Percentiles rank a stretch among this genome's conserved stretches.
Evolutionary conservation across 2,329 filamentous ascomycete species (phyloP).

Genomic region (Trichoderma atroviride): DNA sequence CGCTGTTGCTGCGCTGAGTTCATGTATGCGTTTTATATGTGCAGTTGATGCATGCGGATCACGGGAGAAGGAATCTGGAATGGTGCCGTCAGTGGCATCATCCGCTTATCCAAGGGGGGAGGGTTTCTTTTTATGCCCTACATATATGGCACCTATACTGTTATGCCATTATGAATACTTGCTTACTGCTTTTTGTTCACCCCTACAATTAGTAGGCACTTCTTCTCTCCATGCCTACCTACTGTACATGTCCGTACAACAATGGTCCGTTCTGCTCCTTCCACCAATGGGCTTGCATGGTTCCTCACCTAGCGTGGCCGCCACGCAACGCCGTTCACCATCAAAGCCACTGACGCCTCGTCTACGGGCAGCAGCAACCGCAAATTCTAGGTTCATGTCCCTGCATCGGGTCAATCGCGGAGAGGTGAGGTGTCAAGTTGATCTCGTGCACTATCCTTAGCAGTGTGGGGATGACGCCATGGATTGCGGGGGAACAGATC

Average conservation of each 20-base stretch:
- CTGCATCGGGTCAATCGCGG: constrained; percentile 24
- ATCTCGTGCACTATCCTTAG: constrained; percentile 24
- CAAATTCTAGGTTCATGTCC: background rate
- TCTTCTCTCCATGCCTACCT: background rate
- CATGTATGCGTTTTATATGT: constrained; percentile 23
- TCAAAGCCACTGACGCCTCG: constrained; percentile 15
- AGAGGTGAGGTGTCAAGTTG: constrained; percentile 18
- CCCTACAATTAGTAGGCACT: background rate
- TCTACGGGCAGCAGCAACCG: background rate
- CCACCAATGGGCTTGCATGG: background rate
- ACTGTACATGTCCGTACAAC: too few species aligned
- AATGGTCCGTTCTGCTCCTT: background rate
- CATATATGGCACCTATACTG: background rate
- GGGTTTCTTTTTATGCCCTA: background rate
- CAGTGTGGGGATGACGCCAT: constrained; percentile 39
- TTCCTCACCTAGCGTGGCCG: constrained; percentile 11
- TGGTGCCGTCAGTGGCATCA: background rate
- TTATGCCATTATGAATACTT: background rate
- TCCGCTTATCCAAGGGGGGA: constrained; percentile 10
- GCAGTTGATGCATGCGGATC: constrained; percentile 21
- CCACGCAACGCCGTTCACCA: constrained; percentile 22
- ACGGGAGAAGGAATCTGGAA: constrained; percentile 14
- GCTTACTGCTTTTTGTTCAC: background rate
- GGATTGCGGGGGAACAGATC: constrained; percentile 40
- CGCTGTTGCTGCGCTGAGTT: constrained; percentile 8